Percentiles rank a stretch among this genome's conserved stretches.
Conservation (phyloP, 257 asterid genomes). For the Solanum medicagineum region DNA sequence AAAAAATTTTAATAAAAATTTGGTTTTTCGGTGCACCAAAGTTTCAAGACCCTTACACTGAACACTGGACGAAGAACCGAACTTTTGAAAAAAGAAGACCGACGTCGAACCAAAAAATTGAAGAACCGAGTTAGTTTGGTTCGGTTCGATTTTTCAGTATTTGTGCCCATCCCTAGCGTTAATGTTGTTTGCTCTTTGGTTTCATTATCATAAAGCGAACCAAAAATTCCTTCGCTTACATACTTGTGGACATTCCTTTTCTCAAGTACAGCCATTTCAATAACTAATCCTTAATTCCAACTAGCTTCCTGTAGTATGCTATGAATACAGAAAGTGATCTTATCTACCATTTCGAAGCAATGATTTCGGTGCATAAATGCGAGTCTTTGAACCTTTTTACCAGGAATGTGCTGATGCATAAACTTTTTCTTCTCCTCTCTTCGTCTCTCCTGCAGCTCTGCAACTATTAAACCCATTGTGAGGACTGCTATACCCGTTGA, state of each 20-base stretch:
- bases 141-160: no score
- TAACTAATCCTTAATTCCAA: not conserved
- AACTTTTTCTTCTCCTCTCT: not conserved
- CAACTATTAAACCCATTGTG: constrained; percentile 55
- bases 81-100: no score
- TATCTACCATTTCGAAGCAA: not conserved
- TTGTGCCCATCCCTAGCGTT: not conserved
- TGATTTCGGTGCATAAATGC: not conserved
- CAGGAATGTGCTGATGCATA: not conserved
- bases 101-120: no score
- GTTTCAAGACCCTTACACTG: no score
- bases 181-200: not conserved
- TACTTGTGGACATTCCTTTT: not conserved
- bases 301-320: not conserved
- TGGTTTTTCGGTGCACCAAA: no score
- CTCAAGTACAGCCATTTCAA: not conserved
- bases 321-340: not conserved
- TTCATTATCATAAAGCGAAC: not conserved
- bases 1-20: no score
- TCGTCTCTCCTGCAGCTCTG: constrained; percentile 38
- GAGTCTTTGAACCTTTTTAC: not conserved
- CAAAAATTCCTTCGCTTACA: not conserved
- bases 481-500: constrained; percentile 96
- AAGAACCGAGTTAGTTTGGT: no score
- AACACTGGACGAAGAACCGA: no score